These are phyloP conservation scores for Chernovozyma sophiae-reginae DNA, from an alignment of 1,139 yeast species.

Conservation along the genomic window DNA sequence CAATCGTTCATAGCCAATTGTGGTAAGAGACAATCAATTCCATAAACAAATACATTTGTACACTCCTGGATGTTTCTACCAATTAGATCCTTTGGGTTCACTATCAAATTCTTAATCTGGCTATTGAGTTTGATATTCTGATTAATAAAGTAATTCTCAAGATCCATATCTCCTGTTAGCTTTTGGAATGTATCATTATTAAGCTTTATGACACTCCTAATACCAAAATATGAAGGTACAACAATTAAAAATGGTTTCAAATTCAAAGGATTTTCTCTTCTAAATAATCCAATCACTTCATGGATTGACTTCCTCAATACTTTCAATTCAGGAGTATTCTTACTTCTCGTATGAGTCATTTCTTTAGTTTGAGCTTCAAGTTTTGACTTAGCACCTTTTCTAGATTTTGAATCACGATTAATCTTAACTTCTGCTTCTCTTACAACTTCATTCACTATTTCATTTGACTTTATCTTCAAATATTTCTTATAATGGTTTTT, in stretches of 20 bases:
- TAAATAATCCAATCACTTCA: slow-evolving; percentile 6
- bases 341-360: background rate
- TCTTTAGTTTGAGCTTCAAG: background rate
- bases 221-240: slow-evolving; percentile 12
- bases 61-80: background rate
- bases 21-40: slow-evolving; percentile 22
- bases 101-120: background rate
- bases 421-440: background rate
- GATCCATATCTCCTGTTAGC: background rate
- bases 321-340: background rate
- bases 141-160: background rate
- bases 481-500: slow-evolving; percentile 15
- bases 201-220: background rate
- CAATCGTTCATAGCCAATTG: slow-evolving; percentile 17
- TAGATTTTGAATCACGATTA: background rate
- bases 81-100: background rate
- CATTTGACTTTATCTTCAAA: slow-evolving; percentile 10
- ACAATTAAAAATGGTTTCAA: slow-evolving; percentile 13
- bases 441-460: background rate
- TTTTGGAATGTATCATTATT: background rate
- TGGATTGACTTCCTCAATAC: background rate
- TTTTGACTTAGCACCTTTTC: background rate
- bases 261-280: slow-evolving; percentile 7
- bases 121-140: background rate
- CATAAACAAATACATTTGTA: slow-evolving; percentile 18